Conservation (phyloP, 1,139 yeast species). For the Pichia sp. region DNA sequence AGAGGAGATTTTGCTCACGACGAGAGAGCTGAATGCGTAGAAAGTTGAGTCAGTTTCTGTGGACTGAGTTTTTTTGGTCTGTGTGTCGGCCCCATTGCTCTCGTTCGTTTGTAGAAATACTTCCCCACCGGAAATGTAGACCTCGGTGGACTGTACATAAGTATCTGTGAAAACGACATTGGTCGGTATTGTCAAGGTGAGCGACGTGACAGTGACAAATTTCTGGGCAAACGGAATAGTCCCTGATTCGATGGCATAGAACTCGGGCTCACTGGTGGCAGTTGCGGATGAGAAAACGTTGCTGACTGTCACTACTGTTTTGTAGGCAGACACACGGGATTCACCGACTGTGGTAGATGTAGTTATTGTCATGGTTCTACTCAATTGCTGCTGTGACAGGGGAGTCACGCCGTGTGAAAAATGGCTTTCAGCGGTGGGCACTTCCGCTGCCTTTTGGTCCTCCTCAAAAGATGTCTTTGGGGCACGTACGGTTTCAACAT, state of each 20-base stretch:
- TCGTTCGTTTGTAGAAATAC: conserved; percentile 12
- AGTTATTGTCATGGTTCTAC: not conserved
- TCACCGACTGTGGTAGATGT: not conserved
- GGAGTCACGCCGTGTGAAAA: not conserved
- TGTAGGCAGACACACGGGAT: not conserved
- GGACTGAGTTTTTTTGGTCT: not conserved
- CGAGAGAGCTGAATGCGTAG: conserved; percentile 17
- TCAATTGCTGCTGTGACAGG: not conserved
- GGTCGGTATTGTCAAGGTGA: conserved; percentile 32
- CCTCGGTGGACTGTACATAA: conserved; percentile 20
- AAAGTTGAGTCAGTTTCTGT: conserved; percentile 6
- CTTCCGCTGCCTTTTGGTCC: not conserved
- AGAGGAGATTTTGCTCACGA: conserved; percentile 8
- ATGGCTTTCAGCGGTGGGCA: not conserved
- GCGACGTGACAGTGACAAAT: conserved; percentile 29
- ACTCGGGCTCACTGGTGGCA: not conserved
- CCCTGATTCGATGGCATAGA: conserved; percentile 36
- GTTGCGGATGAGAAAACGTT: not conserved
- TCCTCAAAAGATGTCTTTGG: too few species aligned
- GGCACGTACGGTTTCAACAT: not conserved
- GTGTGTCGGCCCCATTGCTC: not conserved
- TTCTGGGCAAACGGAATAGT: conserved; percentile 46
- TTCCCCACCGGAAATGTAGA: conserved; percentile 20
- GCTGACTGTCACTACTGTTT: conserved; percentile 4
- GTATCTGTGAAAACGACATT: conserved; percentile 18